phyloP scores from a whole-genome alignment of 495 filamentous ascomycete species.

The Aspergillus bertholletiae region DNA sequence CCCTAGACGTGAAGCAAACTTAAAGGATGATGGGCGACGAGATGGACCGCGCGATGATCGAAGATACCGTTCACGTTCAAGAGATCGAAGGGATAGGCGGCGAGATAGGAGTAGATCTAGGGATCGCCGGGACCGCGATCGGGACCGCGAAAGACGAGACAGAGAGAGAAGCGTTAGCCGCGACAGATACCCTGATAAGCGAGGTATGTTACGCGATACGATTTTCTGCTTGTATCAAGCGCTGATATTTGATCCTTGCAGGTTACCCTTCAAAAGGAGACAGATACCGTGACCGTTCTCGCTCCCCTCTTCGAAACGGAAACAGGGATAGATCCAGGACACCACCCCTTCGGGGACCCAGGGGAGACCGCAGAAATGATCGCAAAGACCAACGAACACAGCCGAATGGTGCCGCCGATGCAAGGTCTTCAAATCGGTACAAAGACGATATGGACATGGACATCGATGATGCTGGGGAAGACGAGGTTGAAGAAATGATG shows the following conservation, averaged over 20 bases:
- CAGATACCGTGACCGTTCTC: slow-evolving; percentile 40
- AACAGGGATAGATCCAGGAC: slow-evolving; percentile 33
- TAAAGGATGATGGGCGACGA: slow-evolving; percentile 28
- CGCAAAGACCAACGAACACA: slow-evolving; percentile 29
- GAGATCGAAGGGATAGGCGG: slow-evolving; percentile 39
- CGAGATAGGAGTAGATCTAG: slow-evolving; percentile 44
- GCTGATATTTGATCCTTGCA: slow-evolving; percentile 10
- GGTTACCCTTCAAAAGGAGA: slow-evolving; percentile 32
- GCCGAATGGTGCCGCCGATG: slow-evolving; percentile 24
- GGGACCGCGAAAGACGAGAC: slow-evolving; percentile 36
- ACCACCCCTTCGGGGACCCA: slow-evolving; percentile 32
- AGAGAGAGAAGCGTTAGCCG: slow-evolving; percentile 45
- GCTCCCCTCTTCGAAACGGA: slow-evolving; percentile 43
- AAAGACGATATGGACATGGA: slow-evolving; percentile 44
- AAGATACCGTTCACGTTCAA: slow-evolving; percentile 40
- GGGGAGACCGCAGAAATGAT: slow-evolving; percentile 30
- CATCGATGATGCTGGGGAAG: slow-evolving; percentile 52
- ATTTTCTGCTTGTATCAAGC: slow-evolving; percentile 8
- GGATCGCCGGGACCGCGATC: slow-evolving; percentile 39
- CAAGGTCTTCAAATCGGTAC: slow-evolving; percentile 8
- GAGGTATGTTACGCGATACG: slow-evolving; percentile 27
- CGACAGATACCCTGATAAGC: slow-evolving; percentile 41
- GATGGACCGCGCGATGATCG: slow-evolving; percentile 32
- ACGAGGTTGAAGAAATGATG: slow-evolving; percentile 74
- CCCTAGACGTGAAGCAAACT: slow-evolving; percentile 26